These are phyloP conservation scores for Penicillium lagena DNA, from an alignment of 495 filamentous ascomycete species.

Conservation along the genomic window DNA sequence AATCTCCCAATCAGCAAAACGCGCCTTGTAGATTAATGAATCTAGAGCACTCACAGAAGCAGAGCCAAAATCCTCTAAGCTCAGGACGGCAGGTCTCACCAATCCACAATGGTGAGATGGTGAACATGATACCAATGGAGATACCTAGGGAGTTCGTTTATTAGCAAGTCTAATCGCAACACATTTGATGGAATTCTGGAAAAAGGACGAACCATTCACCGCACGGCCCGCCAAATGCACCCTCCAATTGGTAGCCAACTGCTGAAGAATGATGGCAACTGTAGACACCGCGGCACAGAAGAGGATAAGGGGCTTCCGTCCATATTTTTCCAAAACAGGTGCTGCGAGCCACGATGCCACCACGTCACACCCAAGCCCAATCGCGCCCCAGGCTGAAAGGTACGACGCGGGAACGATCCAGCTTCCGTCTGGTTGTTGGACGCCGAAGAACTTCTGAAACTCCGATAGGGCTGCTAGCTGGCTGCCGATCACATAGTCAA, in stretches of 20 bases:
- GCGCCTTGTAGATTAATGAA: no score
- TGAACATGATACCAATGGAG: neutral
- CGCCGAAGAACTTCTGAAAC: conserved; percentile 11
- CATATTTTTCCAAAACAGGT: conserved; percentile 12
- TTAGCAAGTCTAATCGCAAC: conserved; percentile 3
- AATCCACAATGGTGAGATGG: conserved; percentile 20
- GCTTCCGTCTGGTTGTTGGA: conserved; percentile 5
- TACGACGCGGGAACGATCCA: conserved; percentile 14
- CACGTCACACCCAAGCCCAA: conserved; percentile 9
- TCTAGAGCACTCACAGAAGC: conserved; percentile 4
- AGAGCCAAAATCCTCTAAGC: conserved; percentile 17
- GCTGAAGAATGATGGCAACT: conserved; percentile 12
- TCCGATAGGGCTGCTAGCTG: conserved; percentile 13
- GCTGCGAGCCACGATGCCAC: conserved; percentile 9
- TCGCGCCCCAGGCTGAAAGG: conserved; percentile 2
- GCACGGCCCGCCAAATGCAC: conserved; percentile 13
- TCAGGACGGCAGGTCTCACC: conserved; percentile 20
- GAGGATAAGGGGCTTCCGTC: conserved; percentile 17
- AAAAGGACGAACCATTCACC: conserved; percentile 10
- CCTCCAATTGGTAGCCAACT: conserved; percentile 13
- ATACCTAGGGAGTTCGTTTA: conserved; percentile 2
- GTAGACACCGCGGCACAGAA: conserved; percentile 7
- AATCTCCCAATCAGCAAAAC: no score
- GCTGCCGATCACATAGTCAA: conserved; percentile 14
- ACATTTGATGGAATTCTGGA: no score